phyloP scores from a whole-genome alignment of 768 basidiomycete species.

The Dacryopinax spathularia region DNA sequence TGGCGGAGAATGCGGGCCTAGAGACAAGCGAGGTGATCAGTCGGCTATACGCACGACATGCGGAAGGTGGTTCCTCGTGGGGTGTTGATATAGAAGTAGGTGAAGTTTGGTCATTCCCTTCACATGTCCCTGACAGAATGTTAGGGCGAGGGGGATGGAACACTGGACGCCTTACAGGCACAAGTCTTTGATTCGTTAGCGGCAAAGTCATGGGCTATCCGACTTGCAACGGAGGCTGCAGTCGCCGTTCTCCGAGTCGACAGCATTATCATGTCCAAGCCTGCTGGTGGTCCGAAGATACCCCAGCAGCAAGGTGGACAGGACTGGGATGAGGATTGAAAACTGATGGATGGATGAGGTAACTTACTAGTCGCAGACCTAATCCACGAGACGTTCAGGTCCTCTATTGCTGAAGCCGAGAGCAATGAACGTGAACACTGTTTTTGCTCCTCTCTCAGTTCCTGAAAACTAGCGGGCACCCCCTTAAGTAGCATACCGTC shows the following conservation, averaged over 20 bases:
- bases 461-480: no score
- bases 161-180: conserved; percentile 40
- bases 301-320: conserved; percentile 57
- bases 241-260: conserved; percentile 86
- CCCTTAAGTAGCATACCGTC: no score
- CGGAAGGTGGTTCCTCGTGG: conserved; percentile 55
- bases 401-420: no score
- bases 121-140: background rate
- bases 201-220: conserved; percentile 80
- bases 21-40: conserved; percentile 89
- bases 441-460: no score
- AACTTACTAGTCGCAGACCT: no score
- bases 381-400: no score
- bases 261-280: conserved; percentile 93
- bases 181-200: conserved; percentile 77
- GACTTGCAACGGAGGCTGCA: conserved; percentile 83
- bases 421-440: no score
- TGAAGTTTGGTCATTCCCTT: background rate
- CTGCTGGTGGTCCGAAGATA: conserved; percentile 76
- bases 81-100: conserved; percentile 82
- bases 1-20: conserved; percentile 85
- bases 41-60: conserved; percentile 80
- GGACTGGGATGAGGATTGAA: conserved; percentile 66
- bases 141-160: conserved; percentile 66
- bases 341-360: no score